A percentile compares a stretch with the other conserved stretches of the same genome.
phyloP scores from a whole-genome alignment of 768 basidiomycete genomes.

The Termitomyces sp. region DNA sequence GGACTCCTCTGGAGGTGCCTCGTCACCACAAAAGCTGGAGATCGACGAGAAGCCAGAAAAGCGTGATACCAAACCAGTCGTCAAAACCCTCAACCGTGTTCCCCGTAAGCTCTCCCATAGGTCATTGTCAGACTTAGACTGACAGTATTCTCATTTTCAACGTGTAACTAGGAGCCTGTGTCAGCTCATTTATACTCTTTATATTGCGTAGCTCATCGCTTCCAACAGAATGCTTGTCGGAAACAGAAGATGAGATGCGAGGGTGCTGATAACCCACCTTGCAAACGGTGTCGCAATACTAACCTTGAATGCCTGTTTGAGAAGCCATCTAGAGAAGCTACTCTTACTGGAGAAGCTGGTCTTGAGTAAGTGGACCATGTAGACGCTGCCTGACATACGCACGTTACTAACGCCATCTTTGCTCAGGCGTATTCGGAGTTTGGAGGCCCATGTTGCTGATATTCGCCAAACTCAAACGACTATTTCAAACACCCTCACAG shows the following conservation, averaged over 20 bases:
- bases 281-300: constrained; percentile 85
- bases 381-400: not conserved
- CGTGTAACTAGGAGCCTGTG: constrained; percentile 65
- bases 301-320: constrained; percentile 93
- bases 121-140: constrained; percentile 10
- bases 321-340: constrained; percentile 85
- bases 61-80: constrained; percentile 65
- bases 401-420: constrained; percentile 14
- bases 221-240: constrained; percentile 80
- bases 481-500: constrained; percentile 76
- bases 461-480: constrained; percentile 67
- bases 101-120: constrained; percentile 57
- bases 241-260: constrained; percentile 98
- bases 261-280: constrained; percentile 96
- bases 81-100: constrained; percentile 79
- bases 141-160: constrained; percentile 10
- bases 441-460: constrained; percentile 83
- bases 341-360: constrained; percentile 84
- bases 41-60: constrained; percentile 54
- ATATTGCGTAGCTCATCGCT: constrained; percentile 9
- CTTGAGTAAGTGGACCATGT: constrained; percentile 59
- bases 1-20: constrained; percentile 28
- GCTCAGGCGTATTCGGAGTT: constrained; percentile 79
- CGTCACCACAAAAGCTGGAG: constrained; percentile 57
- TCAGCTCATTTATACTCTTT: constrained; percentile 28